phyloP scores from a whole-genome alignment of 768 basidiomycete genomes.

The Coprinopsis cinerea region DNA sequence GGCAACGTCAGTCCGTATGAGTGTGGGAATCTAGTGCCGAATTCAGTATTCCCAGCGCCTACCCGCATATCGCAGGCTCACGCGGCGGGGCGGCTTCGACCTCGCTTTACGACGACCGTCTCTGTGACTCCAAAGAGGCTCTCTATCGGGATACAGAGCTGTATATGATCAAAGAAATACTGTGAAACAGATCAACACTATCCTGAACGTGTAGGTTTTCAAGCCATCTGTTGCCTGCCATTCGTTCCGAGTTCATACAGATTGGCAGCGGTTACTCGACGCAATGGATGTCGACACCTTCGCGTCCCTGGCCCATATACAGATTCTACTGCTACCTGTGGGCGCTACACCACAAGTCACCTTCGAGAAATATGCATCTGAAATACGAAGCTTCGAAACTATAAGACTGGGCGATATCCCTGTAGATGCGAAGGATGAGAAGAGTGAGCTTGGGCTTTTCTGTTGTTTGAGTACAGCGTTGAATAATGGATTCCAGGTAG shows the following conservation, averaged over 20 bases:
- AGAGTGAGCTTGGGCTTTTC: slow-evolving; percentile 40
- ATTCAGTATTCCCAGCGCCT: not conserved
- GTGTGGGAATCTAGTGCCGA: not conserved
- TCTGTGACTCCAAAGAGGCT: too few species aligned
- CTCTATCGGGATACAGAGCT: not conserved
- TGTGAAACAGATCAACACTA: not conserved
- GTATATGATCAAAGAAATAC: not conserved
- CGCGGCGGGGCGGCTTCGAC: not conserved
- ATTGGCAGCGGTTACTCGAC: not conserved
- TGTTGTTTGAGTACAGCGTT: not conserved
- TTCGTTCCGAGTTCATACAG: not conserved
- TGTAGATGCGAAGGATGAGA: slow-evolving; percentile 68
- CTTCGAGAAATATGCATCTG: slow-evolving; percentile 69
- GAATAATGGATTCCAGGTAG: slow-evolving; percentile 36
- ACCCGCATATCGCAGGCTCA: not conserved
- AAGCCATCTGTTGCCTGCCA: not conserved
- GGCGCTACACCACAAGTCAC: slow-evolving; percentile 62
- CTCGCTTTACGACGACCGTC: not conserved
- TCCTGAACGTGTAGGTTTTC: not conserved
- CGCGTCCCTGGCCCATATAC: slow-evolving; percentile 80
- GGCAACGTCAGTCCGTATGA: not conserved
- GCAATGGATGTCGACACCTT: slow-evolving; percentile 69
- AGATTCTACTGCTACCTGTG: slow-evolving; percentile 81
- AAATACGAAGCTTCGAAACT: slow-evolving; percentile 67
- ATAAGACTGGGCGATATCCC: slow-evolving; percentile 82